Base-by-base conservation (phyloP, 2,329 filamentous ascomycete species). In the Fusarium abutilonis region DNA sequence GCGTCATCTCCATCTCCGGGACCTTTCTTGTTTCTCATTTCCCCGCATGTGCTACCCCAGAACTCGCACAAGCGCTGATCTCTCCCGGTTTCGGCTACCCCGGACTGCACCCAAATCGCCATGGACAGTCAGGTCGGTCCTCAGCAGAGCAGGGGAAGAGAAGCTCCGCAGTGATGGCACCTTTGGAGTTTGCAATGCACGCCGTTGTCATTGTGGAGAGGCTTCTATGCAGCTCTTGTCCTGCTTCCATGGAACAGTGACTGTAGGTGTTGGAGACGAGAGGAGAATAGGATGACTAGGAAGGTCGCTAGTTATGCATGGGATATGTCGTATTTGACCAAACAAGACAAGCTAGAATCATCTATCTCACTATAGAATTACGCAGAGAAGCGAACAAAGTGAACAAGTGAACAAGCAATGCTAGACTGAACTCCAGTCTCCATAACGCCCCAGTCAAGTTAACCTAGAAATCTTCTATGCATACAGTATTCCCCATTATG, bases 11-110 rank as follows among this genome's bases (percentile, higher is more conserved):
- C 47, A 47, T 53, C 43, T 62, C 51, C 23, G 32, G 26, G 2
- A 19, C 31, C 29, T 46, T 44, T 32, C 47, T 45, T 34, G 9
- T 19, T 52, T 52, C 40, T 38, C 21, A 19, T 19, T 45, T 52
- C 56, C 60, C 60, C 56, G 56, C 56, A 59, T 19, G 36, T 40
- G 11, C 41, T 36, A 60, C 60, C 60, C 60, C 60, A 60, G 60
- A 34, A 54, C 6, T 38, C 31, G 34, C 35, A 4, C 28, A 29
- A 29, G 13, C 13, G 31, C 31, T 32, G 31, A 32, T 28, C 17
- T 19, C 17, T 32, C 49, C 60, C 60, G 55, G 42, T 48, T 60
- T 63, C 60, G 60, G 60, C 38, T 56, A 61, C 34, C 41, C 60
- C 60, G 35, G 55, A 40, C 48, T 29, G 31, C 38, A 28, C 17